Evolutionary conservation across 2,329 filamentous ascomycete genomes (phyloP), one percentile per base, ranked within the genome.

Genomic region (Bimuria novae-zelandiae): DNA sequence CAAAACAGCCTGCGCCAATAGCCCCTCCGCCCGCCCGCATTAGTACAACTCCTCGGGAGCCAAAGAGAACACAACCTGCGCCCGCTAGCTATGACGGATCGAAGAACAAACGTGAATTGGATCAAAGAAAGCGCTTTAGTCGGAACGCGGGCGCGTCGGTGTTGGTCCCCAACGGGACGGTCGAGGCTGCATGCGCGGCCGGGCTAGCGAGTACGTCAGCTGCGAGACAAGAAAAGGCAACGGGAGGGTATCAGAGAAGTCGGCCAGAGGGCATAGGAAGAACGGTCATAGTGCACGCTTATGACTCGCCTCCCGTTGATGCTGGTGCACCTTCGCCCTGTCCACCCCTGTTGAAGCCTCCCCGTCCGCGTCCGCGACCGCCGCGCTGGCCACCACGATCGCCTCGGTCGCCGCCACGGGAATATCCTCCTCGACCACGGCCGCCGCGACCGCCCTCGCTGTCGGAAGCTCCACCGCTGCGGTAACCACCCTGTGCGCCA

Each of bases 391-490:
- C 67, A 39, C 70, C 64, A 37, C 68, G 67, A 52, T 69, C 69
- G 23, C 83, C 79, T 56, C 82, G 76, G 55, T 80, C 77, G 57
- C 83, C 78, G 55, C 83, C 79, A 51, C 83, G 76, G 50, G 79
- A 46, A 23, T 57, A 59, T 22, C 63, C 63, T 3, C 83, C 78
- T 63, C 82, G 79, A 17, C 78, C 74, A 23, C 76, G 80, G 23
- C 81, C 82, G 49, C 83, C 82, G 55, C 84, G 82, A 54, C 90
- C 88, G 59, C 81, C 80, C 67, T 92, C 89, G 62, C 88, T 89
- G 69, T 88, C 86, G 55, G 87, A 92, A 53, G 90, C 90, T 48
- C 70, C 89, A 68, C 91, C 89, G 68, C 91, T 95, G 63, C 90
- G 87, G 78, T 96, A 96, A 54, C 90, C 91, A 63, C 78, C 72